Base-by-base conservation (phyloP, 148 eudicot species). In the Cornus florida region DNA sequence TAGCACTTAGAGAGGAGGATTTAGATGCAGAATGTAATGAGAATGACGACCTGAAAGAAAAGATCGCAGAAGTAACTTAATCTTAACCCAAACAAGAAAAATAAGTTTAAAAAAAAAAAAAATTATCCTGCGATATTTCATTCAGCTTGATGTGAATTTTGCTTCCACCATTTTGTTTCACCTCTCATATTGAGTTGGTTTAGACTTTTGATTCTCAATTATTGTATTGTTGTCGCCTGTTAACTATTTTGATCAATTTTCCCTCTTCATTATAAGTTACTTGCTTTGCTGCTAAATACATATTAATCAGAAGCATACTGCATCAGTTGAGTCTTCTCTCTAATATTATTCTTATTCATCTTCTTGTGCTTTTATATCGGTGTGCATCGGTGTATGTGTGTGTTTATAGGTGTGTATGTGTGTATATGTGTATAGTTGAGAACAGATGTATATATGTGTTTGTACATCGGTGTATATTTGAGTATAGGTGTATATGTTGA, bases 1-100 rank as follows among this genome's bases (percentile, higher is more conserved):
- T 96, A 82, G 92, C 92, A 11, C 87, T 96, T 67, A 93, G 87
- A 81, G 99, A 95, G 86, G 99, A 95, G 75, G 97, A 89, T 80
- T 16, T 85, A 59, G 86, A 90, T 78, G 80, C 91, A 73, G 91
- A 89, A 80, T 79, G 80, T 71, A 76, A 69, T 86, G 94, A 86
- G 74, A 83, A 86, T 87, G 90, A 91, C 84, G 90, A 86, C 65
- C 84, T 93, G 71, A 92, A 88, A 82, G 78, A 74, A 82, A 96
- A 95, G 82, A 93, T 95, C 81, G 88, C 97, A 38, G 91, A 93
- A 85, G 97, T 93, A 80, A 82, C 41, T 71, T 70, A 60, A 14
- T 75, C 71, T 74, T 39, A 20, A 62, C 70, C 65, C 50, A 67
- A 11, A 7, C 8, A 6, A 6, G 48, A 6, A 43, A 43, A 43